phyloP scores from a whole-genome alignment of 768 basidiomycete species.

The Chlorophyllum brunneum region DNA sequence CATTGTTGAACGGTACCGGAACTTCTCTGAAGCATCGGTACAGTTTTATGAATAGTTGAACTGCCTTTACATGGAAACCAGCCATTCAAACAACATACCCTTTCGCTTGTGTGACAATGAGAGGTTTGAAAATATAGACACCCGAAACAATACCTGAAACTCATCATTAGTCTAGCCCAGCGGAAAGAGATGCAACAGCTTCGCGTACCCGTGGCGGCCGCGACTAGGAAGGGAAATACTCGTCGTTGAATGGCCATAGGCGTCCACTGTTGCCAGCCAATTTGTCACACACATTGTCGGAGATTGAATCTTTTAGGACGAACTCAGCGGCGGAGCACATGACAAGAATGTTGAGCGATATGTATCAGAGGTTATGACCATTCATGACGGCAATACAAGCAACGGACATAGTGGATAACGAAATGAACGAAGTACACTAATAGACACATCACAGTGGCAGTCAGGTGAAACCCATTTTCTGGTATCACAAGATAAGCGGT shows the following conservation, averaged over 20 bases:
- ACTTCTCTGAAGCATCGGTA: conserved; percentile 11
- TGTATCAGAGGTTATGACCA: neutral
- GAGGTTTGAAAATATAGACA: conserved; percentile 62
- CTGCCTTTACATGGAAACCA: neutral
- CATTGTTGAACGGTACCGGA: neutral
- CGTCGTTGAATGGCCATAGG: conserved; percentile 32
- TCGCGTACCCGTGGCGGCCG: conserved; percentile 50
- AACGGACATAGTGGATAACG: neutral
- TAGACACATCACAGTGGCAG: neutral
- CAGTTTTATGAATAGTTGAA: conserved; percentile 12
- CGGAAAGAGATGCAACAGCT: neutral
- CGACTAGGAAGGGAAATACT: conserved; percentile 48
- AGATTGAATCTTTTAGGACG: conserved; percentile 1
- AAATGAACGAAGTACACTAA: neutral
- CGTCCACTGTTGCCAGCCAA: neutral
- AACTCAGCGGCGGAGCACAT: conserved; percentile 20
- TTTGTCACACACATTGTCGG: neutral
- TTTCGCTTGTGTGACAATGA: conserved; percentile 25
- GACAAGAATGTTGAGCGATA: neutral
- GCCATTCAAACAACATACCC: conserved; percentile 16
- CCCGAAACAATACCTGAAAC: conserved; percentile 55
- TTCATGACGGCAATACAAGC: neutral
- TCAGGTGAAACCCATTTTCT: conserved; percentile 8
- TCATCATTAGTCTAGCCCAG: neutral
- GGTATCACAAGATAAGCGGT: neutral